A percentile compares a stretch with the other conserved stretches of the same genome.
These are phyloP conservation scores for Ambrosiella beaveri DNA, from an alignment of 2,329 filamentous ascomycete species.

Conservation along the genomic window DNA sequence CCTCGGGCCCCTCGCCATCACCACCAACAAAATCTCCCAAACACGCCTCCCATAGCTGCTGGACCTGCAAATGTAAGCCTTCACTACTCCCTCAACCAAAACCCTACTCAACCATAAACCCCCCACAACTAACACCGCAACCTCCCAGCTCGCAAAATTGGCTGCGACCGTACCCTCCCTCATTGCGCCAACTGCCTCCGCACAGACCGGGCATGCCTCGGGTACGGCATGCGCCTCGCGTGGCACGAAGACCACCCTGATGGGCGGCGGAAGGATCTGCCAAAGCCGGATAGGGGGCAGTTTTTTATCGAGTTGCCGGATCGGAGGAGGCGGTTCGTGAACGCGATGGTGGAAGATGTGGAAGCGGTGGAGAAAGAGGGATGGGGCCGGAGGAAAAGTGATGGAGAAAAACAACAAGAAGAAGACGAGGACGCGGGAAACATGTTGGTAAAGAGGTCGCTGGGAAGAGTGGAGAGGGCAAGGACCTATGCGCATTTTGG, in stretches of 20 bases:
- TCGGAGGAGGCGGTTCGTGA: slow-evolving; percentile 16
- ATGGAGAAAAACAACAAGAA: not conserved
- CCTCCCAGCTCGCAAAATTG: slow-evolving; percentile 28
- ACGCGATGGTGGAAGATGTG: slow-evolving; percentile 24
- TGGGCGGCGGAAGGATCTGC: slow-evolving; percentile 22
- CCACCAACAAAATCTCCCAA: not conserved
- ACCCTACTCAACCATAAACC: not conserved
- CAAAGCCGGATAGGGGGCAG: slow-evolving; percentile 17
- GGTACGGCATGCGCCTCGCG: slow-evolving; percentile 28
- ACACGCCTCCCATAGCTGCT: not conserved
- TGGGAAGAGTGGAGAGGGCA: not conserved
- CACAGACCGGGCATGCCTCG: slow-evolving; percentile 25
- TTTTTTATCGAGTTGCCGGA: slow-evolving; percentile 22
- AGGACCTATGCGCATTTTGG: not conserved
- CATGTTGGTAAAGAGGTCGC: not conserved
- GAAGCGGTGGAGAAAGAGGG: not conserved
- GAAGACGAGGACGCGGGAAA: not conserved
- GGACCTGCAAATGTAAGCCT: slow-evolving; percentile 7
- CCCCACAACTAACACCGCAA: not conserved
- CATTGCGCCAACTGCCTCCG: slow-evolving; percentile 27
- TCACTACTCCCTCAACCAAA: not conserved
- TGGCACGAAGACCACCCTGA: slow-evolving; percentile 30
- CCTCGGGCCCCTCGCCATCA: not conserved
- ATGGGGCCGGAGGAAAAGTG: too few relatives aligned
- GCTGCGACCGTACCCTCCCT: slow-evolving; percentile 27